phyloP scores from a whole-genome alignment of 2,329 filamentous ascomycete species.

The Aureobasidium subglaciale region DNA sequence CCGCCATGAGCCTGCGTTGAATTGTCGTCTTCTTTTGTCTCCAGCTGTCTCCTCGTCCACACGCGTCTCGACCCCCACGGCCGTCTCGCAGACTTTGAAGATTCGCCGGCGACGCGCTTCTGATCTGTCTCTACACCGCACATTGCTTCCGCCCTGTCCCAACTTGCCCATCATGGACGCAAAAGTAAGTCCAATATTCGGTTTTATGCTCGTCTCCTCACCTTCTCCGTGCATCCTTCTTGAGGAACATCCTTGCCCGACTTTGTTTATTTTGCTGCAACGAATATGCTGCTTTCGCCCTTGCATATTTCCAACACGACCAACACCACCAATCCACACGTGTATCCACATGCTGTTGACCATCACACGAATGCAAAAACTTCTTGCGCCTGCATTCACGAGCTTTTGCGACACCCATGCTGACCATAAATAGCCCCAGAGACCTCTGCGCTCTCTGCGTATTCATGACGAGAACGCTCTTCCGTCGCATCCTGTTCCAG shows the following conservation, averaged over 20 bases:
- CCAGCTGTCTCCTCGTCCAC: conserved; percentile 2
- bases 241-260: background rate
- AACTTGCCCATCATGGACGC: conserved; percentile 34
- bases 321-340: background rate
- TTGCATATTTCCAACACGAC: background rate
- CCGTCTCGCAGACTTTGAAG: conserved; percentile 10
- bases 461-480: conserved; percentile 64
- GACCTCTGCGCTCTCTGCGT: conserved; percentile 58
- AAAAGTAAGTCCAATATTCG: conserved; percentile 31
- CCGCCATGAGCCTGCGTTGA: conserved; percentile 13
- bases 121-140: conserved; percentile 4
- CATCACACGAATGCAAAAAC: background rate
- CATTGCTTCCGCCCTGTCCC: conserved; percentile 5
- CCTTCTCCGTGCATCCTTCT: background rate
- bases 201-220: background rate
- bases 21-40: background rate
- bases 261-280: conserved; percentile 12
- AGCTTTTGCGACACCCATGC: background rate
- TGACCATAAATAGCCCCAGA: conserved; percentile 10
- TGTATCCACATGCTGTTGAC: conserved; percentile 2
- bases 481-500: conserved; percentile 29
- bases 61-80: background rate
- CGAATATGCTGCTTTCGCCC: background rate
- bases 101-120: conserved; percentile 9
- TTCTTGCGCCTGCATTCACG: background rate